Conservation (phyloP, 2,329 filamentous ascomycete genomes). For the Keithomyces neogunnii region DNA sequence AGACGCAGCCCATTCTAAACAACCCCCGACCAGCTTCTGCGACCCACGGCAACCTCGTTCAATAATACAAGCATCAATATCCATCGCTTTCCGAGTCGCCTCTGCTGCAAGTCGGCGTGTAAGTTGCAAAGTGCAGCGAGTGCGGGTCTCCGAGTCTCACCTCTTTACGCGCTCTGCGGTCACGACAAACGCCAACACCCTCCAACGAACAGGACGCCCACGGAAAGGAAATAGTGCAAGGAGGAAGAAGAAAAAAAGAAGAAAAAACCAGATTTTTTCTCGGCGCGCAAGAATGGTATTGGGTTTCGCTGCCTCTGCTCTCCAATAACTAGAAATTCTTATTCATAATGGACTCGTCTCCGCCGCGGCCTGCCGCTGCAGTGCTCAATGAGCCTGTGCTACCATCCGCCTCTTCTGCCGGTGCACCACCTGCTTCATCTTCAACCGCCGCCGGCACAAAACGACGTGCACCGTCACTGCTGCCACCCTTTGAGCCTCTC, state of each 20-base stretch:
- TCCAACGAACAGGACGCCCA: constrained; percentile 2
- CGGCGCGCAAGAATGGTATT: neutral
- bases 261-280: neutral
- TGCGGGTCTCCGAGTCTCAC: neutral
- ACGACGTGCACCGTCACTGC: constrained; percentile 56
- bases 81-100: neutral
- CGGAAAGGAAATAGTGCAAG: neutral
- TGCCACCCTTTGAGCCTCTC: constrained; percentile 71
- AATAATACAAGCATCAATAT: neutral
- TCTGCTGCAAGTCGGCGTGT: neutral
- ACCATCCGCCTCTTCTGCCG: constrained; percentile 12
- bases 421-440: neutral
- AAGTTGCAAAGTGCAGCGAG: neutral
- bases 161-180: constrained; percentile 7
- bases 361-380: constrained; percentile 11
- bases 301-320: neutral
- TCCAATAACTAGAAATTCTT: neutral
- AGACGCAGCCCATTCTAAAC: constrained; percentile 1
- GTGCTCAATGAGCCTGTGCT: constrained; percentile 22
- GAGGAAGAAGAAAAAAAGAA: neutral
- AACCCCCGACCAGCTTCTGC: constrained; percentile 1
- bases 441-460: constrained; percentile 39
- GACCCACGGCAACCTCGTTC: neutral
- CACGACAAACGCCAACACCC: constrained; percentile 12
- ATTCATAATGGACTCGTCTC: constrained; percentile 32